phyloP scores from a whole-genome alignment of 441 rosid genomes.

The Macaranga tanarius region DNA sequence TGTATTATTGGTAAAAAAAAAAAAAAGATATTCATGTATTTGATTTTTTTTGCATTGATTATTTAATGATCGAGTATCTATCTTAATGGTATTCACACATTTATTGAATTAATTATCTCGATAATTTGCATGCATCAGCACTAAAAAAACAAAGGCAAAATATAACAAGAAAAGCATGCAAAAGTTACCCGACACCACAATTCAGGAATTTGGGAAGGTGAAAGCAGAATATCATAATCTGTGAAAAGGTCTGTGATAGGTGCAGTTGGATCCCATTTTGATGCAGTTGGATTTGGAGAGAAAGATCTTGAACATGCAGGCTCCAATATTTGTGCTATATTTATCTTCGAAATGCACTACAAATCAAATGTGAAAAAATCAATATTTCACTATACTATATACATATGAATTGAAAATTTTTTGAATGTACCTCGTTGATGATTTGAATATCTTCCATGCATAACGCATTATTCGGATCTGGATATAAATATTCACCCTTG shows the following conservation, averaged over 20 bases:
- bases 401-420: too few species aligned
- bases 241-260: neutral
- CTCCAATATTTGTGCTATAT: constrained; percentile 13
- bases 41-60: too few species aligned
- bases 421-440: constrained; percentile 9
- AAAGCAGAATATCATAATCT: neutral
- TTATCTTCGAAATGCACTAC: constrained; percentile 12
- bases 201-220: constrained; percentile 4
- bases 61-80: too few species aligned
- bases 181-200: constrained; percentile 14
- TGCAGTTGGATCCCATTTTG: neutral
- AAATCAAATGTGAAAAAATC: neutral
- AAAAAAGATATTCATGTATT: too few species aligned
- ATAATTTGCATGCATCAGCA: too few species aligned
- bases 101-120: neutral
- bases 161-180: too few species aligned
- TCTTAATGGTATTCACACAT: too few species aligned
- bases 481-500: constrained; percentile 12
- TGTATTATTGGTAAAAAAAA: too few species aligned
- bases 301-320: neutral
- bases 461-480: constrained; percentile 8
- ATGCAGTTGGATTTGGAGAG: constrained; percentile 5
- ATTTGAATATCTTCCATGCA: constrained; percentile 7
- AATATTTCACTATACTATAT: too few species aligned
- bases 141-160: too few species aligned